These are phyloP conservation scores for Lasiodiplodia citricola DNA, from an alignment of 2,329 filamentous ascomycete genomes.

Conservation along the genomic window DNA sequence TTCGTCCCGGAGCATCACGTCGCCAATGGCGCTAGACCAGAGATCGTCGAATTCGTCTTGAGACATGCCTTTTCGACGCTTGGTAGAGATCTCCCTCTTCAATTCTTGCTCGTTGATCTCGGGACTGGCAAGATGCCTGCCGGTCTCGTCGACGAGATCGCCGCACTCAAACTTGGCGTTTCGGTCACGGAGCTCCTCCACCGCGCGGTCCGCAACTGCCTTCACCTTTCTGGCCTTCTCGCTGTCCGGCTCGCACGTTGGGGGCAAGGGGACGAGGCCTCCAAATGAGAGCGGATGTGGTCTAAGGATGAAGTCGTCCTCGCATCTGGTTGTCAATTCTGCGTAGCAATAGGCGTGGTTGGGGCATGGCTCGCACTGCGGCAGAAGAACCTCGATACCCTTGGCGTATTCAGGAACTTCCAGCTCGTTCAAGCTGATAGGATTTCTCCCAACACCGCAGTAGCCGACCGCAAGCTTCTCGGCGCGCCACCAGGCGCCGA, in stretches of 20 bases:
- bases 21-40: conserved; percentile 74
- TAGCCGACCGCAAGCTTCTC: conserved; percentile 97
- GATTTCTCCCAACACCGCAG: conserved; percentile 76
- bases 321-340: conserved; percentile 78
- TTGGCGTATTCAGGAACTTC: conserved; percentile 73
- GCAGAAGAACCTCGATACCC: conserved; percentile 63
- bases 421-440: conserved; percentile 60
- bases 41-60: conserved; percentile 87
- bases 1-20: conserved; percentile 69
- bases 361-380: conserved; percentile 88
- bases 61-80: conserved; percentile 69
- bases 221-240: conserved; percentile 88
- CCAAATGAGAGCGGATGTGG: conserved; percentile 82
- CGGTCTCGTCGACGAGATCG: conserved; percentile 67
- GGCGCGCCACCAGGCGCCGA: conserved; percentile 84
- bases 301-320: conserved; percentile 83
- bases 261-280: conserved; percentile 81
- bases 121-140: conserved; percentile 64
- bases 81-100: conserved; percentile 77
- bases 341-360: conserved; percentile 86
- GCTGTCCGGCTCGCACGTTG: conserved; percentile 92
- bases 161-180: conserved; percentile 92
- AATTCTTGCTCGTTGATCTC: conserved; percentile 73
- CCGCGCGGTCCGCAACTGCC: conserved; percentile 82
- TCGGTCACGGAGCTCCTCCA: conserved; percentile 84